Evolutionary conservation across 2,329 filamentous ascomycete species (phyloP), one percentile per base, ranked within the genome.

Genomic region (Neofusicoccum ribis): DNA sequence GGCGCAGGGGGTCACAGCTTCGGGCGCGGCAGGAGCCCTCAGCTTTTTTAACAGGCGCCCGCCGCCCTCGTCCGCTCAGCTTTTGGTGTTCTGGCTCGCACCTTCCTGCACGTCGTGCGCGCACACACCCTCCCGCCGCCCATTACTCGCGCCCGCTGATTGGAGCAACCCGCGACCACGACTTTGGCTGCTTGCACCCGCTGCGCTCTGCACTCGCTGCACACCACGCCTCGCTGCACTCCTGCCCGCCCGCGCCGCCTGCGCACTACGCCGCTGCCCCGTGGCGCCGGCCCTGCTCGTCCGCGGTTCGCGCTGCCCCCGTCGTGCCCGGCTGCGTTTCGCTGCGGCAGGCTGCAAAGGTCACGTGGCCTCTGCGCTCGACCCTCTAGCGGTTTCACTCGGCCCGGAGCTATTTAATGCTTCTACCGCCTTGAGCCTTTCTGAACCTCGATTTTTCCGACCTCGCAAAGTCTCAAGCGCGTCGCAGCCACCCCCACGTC

Each of bases 371-470:
- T 34, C 47, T 44, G 39, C 49, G 61, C 61, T 56, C 60, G 51
- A 31, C 62, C 50, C 51, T 47, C 41, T 64, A 56, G 51, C 50
- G 50, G 62, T 58, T 64, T 56, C 62, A 46, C 43, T 65, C 63
- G 63, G 63, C 52, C 52, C 63, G 63, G 54, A 59, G 44, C 46
- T 65, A 65, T 65, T 65, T 59, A 59, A 59, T 60, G 46, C 63
- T 59, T 58, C 51, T 49, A 47, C 62, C 50, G 50, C 62, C 50
- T 64, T 58, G 41, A 52, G 39, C 62, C 46, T 50, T 59, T 61
- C 63, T 65, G 63, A 59, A 51, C 63, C 52, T 65, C 63, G 63
- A 65, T 60, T 64, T 51, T 59, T 58, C 54, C 63, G 52, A 60
- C 54, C 63, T 59, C 63, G 52, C 62, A 56, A 64, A 65, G 63